phyloP scores from a whole-genome alignment of 192 early-diverging fungal species.

The Backusella tarrabulga region DNA sequence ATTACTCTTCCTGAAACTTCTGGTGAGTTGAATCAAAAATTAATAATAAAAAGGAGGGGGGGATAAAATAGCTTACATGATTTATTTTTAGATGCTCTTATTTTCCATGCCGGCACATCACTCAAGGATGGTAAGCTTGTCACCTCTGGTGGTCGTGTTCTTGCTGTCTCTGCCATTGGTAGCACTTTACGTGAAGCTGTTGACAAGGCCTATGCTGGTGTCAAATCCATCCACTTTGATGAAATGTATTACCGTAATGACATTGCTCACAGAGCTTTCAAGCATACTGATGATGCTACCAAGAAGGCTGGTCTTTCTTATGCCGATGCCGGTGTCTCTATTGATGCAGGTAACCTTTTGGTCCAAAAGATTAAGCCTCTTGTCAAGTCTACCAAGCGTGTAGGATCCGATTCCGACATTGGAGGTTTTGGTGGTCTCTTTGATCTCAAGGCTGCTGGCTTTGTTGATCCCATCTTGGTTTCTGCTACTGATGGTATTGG shows the following conservation, averaged over 20 bases:
- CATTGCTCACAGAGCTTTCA: slow-evolving; percentile 71
- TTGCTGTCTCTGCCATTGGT: slow-evolving; percentile 87
- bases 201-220: slow-evolving; percentile 68
- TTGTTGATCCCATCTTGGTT: slow-evolving; percentile 89
- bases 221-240: slow-evolving; percentile 76
- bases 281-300: slow-evolving; percentile 33
- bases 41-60: not conserved
- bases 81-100: slow-evolving; percentile 40
- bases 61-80: slow-evolving; percentile 28
- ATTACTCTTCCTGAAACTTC: slow-evolving; percentile 61
- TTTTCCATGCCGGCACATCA: slow-evolving; percentile 95
- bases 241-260: slow-evolving; percentile 88
- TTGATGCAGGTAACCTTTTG: slow-evolving; percentile 93
- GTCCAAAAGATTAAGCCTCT: slow-evolving; percentile 95
- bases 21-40: not conserved
- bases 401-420: slow-evolving; percentile 95
- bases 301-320: slow-evolving; percentile 76
- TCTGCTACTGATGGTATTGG: slow-evolving; percentile 99
- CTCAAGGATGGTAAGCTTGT: slow-evolving; percentile 58
- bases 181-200: slow-evolving; percentile 76
- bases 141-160: slow-evolving; percentile 93
- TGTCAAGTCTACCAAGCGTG: slow-evolving; percentile 88
- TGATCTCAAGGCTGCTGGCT: slow-evolving; percentile 93
- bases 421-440: slow-evolving; percentile 99
- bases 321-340: slow-evolving; percentile 93